Evolutionary conservation across 495 filamentous ascomycete species (phyloP), one percentile per base, ranked within the genome.

Genomic region (Cetradonia linearis): DNA sequence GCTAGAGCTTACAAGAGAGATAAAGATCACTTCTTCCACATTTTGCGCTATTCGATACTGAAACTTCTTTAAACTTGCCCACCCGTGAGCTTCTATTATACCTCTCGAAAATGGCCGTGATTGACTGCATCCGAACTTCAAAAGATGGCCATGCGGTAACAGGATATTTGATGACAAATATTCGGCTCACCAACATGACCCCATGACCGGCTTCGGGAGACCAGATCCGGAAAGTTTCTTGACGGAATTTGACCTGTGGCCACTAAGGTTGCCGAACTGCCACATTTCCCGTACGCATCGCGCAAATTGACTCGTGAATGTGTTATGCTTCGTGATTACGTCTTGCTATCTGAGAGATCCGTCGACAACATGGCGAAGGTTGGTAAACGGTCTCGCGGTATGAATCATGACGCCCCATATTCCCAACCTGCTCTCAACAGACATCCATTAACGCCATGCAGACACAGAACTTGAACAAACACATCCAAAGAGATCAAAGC

Each of bases 351-450:
- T 9, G 20, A 25, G 47, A 30, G 14, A 33, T 18, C 16, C 36
- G 28, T 1, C 16, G 20, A 40, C 48, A 4, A 20, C 23, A 62
- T 59, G 61, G 28, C 46, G 13, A 62, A 62, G 9, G 31, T 37
- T 55, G 31, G 38, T 23, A 62, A 62, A 40, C 47, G 61, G 53
- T 53, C 48, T 27, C 18, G 20, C 9, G 55, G 61, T 62, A 42
- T 18, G 55, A 27, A 7, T 27, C 31, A 23, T 13, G n/a, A 0
- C 27, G 10, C 7, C 10, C 25, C 44, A 52, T 14, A 16, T 20
- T 9, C 18, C 13, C 38, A 20, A n/a, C n/a, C 42, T 1, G 34
- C 3, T 10, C 30, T 7, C 23, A 30, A 38, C 46, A 2, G n/a
- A 37, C 2, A 20, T 13, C 47, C 11, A 46, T 13, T 14, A 5